These are phyloP conservation scores for Cordyceps tenuipes DNA, from an alignment of 2,329 filamentous ascomycete species.

Conservation along the genomic window DNA sequence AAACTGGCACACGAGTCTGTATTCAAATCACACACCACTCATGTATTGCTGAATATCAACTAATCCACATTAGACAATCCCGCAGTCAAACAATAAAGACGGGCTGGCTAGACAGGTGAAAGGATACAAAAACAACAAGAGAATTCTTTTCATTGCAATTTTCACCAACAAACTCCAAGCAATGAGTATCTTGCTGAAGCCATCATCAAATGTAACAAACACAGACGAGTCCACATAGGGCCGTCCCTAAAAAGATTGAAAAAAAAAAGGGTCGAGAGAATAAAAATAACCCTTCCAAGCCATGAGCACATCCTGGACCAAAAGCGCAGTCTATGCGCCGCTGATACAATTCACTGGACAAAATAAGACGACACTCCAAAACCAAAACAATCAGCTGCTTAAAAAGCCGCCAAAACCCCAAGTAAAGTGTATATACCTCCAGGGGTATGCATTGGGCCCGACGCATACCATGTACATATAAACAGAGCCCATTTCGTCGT, in stretches of 20 bases:
- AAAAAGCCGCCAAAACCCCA: not conserved
- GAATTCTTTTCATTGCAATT: conserved; percentile 8
- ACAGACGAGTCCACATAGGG: conserved; percentile 11
- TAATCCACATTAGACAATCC: conserved; percentile 6
- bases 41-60: conserved; percentile 7
- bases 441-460: not conserved
- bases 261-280: not conserved
- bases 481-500: conserved; percentile 9
- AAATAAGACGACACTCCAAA: conserved; percentile 2
- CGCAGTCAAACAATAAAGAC: conserved; percentile 16
- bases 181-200: conserved; percentile 11
- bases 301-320: not conserved
- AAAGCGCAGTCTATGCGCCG: not conserved
- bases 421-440: not conserved
- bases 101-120: conserved; percentile 15
- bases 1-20: not conserved
- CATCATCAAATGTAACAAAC: conserved; percentile 13
- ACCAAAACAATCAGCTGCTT: not conserved
- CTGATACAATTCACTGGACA: conserved; percentile 1
- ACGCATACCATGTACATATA: conserved; percentile 6
- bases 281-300: not conserved
- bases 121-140: not conserved
- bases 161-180: conserved; percentile 11
- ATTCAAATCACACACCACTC: not conserved
- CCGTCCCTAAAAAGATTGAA: not conserved